Percentiles rank a stretch among this genome's conserved stretches.
Conservation (phyloP, 2,329 filamentous ascomycete genomes). For the Orbilia ellipsospora region DNA sequence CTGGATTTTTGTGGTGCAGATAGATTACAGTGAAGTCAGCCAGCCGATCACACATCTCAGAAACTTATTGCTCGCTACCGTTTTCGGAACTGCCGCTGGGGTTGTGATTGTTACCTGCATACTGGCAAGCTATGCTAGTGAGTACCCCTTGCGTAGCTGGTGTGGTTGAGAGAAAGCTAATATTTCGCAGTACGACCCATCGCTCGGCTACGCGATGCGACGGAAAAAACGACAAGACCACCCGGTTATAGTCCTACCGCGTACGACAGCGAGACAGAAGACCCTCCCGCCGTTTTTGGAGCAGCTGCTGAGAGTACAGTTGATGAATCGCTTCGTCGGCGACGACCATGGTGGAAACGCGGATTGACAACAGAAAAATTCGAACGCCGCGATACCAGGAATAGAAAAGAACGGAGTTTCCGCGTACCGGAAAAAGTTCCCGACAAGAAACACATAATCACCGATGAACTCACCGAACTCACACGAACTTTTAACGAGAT, state of each 20-base stretch:
- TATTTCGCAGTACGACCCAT: constrained; percentile 79
- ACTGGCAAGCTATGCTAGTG: constrained; percentile 77
- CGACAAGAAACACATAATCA: constrained; percentile 78
- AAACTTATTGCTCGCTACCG: constrained; percentile 82
- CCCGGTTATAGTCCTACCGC: constrained; percentile 53
- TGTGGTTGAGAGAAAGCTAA: not conserved
- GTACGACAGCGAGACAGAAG: constrained; percentile 56
- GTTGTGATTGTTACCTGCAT: constrained; percentile 79
- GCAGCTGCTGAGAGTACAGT: constrained; percentile 26
- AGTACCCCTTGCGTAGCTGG: not conserved
- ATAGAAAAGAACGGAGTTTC: constrained; percentile 69
- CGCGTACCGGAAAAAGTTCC: constrained; percentile 86
- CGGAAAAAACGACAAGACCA: constrained; percentile 70
- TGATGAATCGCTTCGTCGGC: constrained; percentile 36
- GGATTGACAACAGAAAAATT: constrained; percentile 37
- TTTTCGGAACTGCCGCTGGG: constrained; percentile 80
- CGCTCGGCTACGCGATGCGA: constrained; percentile 77
- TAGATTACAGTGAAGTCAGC: constrained; percentile 80
- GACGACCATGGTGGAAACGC: constrained; percentile 50
- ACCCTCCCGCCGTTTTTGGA: constrained; percentile 42
- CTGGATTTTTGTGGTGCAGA: constrained; percentile 88
- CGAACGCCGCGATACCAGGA: constrained; percentile 10
- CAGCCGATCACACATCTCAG: constrained; percentile 76
- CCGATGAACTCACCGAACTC: constrained; percentile 75
- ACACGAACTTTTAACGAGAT: constrained; percentile 96